Evolutionary conservation across 2,329 filamentous ascomycete genomes (phyloP).

Genomic region (Aureobasidium sp.): DNA sequence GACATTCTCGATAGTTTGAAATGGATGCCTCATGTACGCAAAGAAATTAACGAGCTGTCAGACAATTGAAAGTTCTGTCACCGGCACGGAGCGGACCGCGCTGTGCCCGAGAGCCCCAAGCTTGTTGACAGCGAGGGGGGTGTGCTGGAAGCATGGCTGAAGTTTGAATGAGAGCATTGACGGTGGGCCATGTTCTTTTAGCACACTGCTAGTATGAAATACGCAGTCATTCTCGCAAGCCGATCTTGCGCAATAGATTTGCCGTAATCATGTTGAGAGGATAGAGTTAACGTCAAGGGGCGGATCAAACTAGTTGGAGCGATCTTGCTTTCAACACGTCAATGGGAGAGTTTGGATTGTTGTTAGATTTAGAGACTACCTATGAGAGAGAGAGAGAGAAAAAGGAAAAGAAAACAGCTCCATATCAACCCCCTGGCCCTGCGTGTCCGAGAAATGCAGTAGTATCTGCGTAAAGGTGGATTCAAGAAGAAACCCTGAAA

Average conservation of each 20-base stretch:
- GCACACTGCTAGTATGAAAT: not conserved
- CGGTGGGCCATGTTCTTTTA: not conserved
- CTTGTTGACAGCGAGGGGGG: not conserved
- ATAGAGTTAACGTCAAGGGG: not conserved
- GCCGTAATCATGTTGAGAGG: not conserved
- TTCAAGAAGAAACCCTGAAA: not conserved
- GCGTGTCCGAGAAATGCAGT: not conserved
- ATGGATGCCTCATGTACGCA: too few relatives aligned
- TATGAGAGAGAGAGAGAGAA: too few relatives aligned
- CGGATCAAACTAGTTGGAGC: not conserved
- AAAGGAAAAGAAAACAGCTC: conserved; percentile 10
- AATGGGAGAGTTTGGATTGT: not conserved
- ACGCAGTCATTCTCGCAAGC: not conserved
- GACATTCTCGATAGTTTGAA: not conserved
- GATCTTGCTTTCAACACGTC: not conserved
- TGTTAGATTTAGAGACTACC: conserved; percentile 4
- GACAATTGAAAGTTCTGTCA: not conserved
- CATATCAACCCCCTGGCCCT: conserved; percentile 3
- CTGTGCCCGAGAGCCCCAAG: not conserved
- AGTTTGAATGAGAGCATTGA: conserved; percentile 1
- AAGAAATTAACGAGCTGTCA: not conserved
- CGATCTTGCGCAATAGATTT: not conserved
- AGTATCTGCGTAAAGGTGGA: not conserved
- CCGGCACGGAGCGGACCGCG: conserved; percentile 5
- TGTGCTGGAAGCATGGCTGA: not conserved